These are phyloP conservation scores for Macrophomina tecta DNA, from an alignment of 2,329 filamentous ascomycete genomes.

Conservation along the genomic window DNA sequence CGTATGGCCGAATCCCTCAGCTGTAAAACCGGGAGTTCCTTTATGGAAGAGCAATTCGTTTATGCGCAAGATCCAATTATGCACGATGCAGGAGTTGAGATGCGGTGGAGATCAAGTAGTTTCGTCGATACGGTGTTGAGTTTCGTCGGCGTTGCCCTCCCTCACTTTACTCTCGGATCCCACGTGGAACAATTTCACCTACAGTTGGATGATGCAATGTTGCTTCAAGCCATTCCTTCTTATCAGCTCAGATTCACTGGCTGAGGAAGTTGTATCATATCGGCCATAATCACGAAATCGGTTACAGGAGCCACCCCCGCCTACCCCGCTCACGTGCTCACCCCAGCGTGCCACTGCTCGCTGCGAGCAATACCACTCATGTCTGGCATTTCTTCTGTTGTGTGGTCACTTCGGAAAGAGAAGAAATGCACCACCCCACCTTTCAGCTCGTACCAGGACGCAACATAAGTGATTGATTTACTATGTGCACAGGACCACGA, in stretches of 20 bases:
- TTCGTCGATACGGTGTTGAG: too few relatives aligned
- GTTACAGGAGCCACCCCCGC: not conserved
- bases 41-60: too few relatives aligned
- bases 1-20: too few relatives aligned
- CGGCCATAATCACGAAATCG: not conserved
- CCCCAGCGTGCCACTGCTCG: not conserved
- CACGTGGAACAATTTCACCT: not conserved
- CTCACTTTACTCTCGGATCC: not conserved
- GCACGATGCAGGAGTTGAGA: too few relatives aligned
- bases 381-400: not conserved
- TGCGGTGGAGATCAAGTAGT: too few relatives aligned
- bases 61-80: too few relatives aligned
- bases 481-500: too few relatives aligned
- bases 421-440: too few relatives aligned
- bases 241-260: not conserved
- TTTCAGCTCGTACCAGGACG: too few relatives aligned
- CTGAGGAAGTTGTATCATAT: not conserved
- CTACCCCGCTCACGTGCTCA: not conserved
- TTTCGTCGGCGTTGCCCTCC: not conserved
- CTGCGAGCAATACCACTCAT: not conserved
- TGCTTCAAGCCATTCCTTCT: not conserved
- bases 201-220: not conserved
- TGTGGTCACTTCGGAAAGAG: not conserved
- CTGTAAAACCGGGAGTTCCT: too few relatives aligned
- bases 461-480: too few relatives aligned